Conservation (phyloP, 257 asterid genomes). For the Solanum lycopersicoides region DNA sequence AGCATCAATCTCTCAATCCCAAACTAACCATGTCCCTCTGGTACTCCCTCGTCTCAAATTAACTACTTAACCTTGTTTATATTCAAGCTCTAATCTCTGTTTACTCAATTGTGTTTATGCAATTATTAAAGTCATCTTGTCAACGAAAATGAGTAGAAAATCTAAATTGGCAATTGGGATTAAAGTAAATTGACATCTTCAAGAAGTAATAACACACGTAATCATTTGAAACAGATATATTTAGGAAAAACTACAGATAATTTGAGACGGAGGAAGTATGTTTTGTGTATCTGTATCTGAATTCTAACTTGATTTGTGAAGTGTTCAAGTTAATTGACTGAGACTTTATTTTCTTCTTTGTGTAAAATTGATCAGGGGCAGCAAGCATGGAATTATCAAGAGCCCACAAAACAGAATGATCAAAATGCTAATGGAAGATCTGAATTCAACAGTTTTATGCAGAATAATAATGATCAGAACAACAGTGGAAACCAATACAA, state of each 20-base stretch:
- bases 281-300: neutral
- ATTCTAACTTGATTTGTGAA: neutral
- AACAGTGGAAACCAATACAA: conserved; percentile 12
- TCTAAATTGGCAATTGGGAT: neutral
- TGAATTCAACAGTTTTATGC: conserved; percentile 23
- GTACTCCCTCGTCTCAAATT: neutral
- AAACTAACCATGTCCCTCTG: conserved; percentile 2
- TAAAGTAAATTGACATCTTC: neutral
- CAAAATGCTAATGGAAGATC: conserved; percentile 10
- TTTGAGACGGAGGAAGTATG: neutral
- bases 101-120: neutral
- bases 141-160: neutral
- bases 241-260: neutral
- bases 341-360: neutral
- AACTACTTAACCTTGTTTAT: neutral
- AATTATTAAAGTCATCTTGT: neutral
- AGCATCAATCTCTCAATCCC: conserved; percentile 3
- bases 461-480: conserved; percentile 23
- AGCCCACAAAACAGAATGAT: conserved; percentile 22
- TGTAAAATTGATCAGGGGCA: conserved; percentile 21
- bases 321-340: neutral
- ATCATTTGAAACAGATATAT: neutral
- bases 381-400: conserved; percentile 33
- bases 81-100: neutral
- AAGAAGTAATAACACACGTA: neutral